Evolutionary conservation across 2,329 filamentous ascomycete genomes (phyloP), one percentile per base, ranked within the genome.

Genomic region (Neophaeococcomyces mojaviensis): DNA sequence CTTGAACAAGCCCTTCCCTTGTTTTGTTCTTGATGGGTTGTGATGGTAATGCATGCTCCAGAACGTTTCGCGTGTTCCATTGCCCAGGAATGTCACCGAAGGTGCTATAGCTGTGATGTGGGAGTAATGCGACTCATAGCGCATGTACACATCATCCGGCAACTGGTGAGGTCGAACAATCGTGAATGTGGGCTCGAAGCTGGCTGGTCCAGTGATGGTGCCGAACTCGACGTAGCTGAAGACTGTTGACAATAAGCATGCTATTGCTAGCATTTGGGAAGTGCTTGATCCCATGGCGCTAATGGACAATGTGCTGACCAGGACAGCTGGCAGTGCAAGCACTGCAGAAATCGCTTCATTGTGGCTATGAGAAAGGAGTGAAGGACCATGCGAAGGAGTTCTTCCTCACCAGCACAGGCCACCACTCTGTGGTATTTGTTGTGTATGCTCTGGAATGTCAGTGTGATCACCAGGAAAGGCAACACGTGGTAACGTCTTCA

Each of bases 91-190:
- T 15, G 43, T 52, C 28, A 55, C 43, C 22, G 46, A 47, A 12
- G 51, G 51, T 4, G 53, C 47, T 6, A 55, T 48, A 12, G 53
- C 53, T 32, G 49, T 55, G 42, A 53, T 49, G 51, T 54, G 50
- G 6, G 50, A 55, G 10, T 51, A 46, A 20, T 49, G 48, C 15
- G 50, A 36, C 22, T 47, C 50, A 40, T 49, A 47, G 15, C 52
- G 50, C 32, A 55, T 44, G 38, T 49, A 49, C 13, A 43, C 43
- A 39, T 46, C 49, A 20, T 20, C 31, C 7, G 48, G 50, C 19
- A 55, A 24, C 46, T 55, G 52, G 35, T 55, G 45, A n/a, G 52
- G 52, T 43, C 48, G 26, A n/a, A 44, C 48, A 15, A 44, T 16
- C 28, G 32, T 18, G 33, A 44, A 37, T 4, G 52, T 55, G 1